Evolutionary conservation across 441 rosid genomes (phyloP).

Genomic region (Corymbia citriodora): DNA sequence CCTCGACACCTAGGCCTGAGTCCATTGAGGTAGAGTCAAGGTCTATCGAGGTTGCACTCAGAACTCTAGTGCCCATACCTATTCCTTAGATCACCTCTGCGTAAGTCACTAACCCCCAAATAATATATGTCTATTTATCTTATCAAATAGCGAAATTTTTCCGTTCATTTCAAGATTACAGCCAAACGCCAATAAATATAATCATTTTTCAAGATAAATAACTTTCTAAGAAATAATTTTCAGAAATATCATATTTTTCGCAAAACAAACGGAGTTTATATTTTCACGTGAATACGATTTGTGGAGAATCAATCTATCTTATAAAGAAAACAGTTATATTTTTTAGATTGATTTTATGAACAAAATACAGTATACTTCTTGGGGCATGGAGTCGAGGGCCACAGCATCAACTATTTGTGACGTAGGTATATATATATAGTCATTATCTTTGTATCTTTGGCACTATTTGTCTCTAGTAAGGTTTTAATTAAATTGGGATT

Average conservation of each 20-base stretch:
- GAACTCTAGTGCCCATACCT: no score
- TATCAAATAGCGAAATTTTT: no score
- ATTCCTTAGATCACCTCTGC: not conserved
- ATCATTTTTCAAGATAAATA: not conserved
- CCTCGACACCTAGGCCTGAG: rapidly evolving
- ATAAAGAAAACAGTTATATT: not conserved
- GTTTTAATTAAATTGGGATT: not conserved
- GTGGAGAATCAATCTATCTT: not conserved
- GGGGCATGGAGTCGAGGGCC: not conserved
- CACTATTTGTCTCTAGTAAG: not conserved
- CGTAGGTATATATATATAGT: not conserved
- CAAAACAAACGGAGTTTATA: not conserved
- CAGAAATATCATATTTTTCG: no score
- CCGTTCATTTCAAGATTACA: no score
- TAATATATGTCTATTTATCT: no score
- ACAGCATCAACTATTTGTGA: not conserved
- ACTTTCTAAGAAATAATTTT: no score
- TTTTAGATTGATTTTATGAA: not conserved
- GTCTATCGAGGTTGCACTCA: not conserved
- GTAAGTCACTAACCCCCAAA: rapidly evolving
- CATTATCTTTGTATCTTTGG: not conserved
- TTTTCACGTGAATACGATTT: not conserved
- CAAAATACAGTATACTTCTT: not conserved
- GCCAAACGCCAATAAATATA: not conserved
- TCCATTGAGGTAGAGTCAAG: not conserved